phyloP scores from a whole-genome alignment of 495 filamentous ascomycete species.

The Neurospora sp. region DNA sequence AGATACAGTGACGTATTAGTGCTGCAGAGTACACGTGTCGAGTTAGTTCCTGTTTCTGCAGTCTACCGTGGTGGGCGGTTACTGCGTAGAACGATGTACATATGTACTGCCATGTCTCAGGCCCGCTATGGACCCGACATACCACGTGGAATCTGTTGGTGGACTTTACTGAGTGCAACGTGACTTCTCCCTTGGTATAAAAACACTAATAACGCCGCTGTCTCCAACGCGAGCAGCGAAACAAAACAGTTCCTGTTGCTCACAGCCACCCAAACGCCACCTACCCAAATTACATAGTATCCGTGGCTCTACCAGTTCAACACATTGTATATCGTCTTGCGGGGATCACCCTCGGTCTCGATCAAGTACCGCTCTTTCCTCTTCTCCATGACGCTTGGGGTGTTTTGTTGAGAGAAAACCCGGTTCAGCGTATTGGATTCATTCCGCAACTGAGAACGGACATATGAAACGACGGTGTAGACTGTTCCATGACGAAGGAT shows the following conservation, averaged over 20 bases:
- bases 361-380: constrained; percentile 19
- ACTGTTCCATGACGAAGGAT: constrained; percentile 8
- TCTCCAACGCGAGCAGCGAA: neutral
- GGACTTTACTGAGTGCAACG: neutral
- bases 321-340: constrained; percentile 28
- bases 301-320: constrained; percentile 21
- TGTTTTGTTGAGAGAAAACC: constrained; percentile 33
- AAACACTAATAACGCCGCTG: neutral
- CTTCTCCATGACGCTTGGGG: constrained; percentile 22
- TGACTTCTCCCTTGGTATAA: neutral
- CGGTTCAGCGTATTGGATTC: constrained; percentile 26
- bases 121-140: neutral
- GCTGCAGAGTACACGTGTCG: neutral
- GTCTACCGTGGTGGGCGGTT: neutral
- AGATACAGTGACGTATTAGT: neutral
- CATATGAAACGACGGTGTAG: constrained; percentile 21
- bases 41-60: neutral
- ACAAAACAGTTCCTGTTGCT: neutral
- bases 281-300: neutral
- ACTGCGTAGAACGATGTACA: too few species aligned
- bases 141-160: neutral
- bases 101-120: neutral
- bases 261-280: neutral
- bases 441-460: constrained; percentile 20
- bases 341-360: constrained; percentile 27